These are phyloP conservation scores for Phytopythium sindhum DNA, from an alignment of 352 stramenopile genomes.

Conservation along the genomic window DNA sequence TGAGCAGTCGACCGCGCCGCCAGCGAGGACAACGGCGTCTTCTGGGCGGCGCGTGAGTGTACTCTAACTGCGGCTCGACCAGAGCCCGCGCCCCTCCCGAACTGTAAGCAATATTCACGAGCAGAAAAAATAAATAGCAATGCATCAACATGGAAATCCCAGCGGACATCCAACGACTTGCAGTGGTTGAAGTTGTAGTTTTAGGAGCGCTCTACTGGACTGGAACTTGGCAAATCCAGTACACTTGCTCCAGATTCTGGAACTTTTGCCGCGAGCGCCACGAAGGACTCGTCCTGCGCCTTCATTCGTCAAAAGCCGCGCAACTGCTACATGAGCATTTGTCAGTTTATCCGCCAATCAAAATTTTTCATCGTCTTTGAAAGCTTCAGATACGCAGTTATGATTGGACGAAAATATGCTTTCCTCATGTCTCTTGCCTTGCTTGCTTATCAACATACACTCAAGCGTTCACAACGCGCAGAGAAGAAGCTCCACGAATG, in stretches of 20 bases:
- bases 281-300: neutral
- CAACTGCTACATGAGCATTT: no score
- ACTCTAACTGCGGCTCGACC: neutral
- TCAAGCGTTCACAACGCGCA: neutral
- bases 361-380: neutral
- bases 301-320: neutral
- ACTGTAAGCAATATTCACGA: neutral
- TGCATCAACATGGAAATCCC: neutral
- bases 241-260: neutral
- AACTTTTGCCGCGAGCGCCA: neutral
- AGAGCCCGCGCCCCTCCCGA: neutral
- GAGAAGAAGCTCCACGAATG: neutral
- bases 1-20: constrained; percentile 4
- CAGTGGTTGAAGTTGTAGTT: neutral
- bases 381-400: neutral
- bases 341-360: neutral
- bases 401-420: neutral
- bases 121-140: constrained; percentile 3
- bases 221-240: neutral
- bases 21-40: no score
- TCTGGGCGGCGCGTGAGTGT: neutral
- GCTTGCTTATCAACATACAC: constrained; percentile 9
- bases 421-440: neutral
- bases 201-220: neutral
- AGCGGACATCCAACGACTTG: neutral